A percentile compares a stretch with the other conserved stretches of the same genome.
These are phyloP conservation scores for Tulasnella sp. DNA, from an alignment of 768 basidiomycete species.

Conservation along the genomic window DNA sequence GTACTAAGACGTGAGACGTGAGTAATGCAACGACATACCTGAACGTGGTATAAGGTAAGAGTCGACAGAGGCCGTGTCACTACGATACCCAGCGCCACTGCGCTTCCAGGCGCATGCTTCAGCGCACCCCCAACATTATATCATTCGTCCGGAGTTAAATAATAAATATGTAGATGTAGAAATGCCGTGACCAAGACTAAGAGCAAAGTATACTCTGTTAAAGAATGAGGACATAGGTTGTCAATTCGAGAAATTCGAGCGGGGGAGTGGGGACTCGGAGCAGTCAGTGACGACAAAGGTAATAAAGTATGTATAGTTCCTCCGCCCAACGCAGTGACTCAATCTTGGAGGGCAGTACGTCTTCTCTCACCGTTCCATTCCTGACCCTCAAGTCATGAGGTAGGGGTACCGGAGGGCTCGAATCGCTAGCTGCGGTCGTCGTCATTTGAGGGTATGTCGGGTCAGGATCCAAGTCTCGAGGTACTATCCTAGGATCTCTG, in stretches of 20 bases:
- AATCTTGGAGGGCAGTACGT: slow-evolving; percentile 88
- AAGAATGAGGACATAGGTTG: too few relatives aligned
- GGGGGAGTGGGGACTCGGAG: neutral
- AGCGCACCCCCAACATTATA: slow-evolving; percentile 38
- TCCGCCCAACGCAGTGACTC: slow-evolving; percentile 91
- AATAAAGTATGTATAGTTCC: slow-evolving; percentile 92
- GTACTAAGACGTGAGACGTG: neutral
- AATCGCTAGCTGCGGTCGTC: slow-evolving; percentile 48
- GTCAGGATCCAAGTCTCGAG: slow-evolving; percentile 71
- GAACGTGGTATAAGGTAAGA: slow-evolving; percentile 68
- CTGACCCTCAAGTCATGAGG: slow-evolving; percentile 74
- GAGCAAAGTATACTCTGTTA: slow-evolving; percentile 55
- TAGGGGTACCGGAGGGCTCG: slow-evolving; percentile 50
- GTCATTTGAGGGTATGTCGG: slow-evolving; percentile 56
- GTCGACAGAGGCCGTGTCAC: slow-evolving; percentile 77
- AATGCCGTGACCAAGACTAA: slow-evolving; percentile 75
- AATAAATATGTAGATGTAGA: slow-evolving; percentile 61
- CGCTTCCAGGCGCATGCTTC: slow-evolving; percentile 54
- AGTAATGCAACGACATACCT: slow-evolving; percentile 63
- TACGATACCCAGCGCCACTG: slow-evolving; percentile 51
- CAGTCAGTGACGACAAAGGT: slow-evolving; percentile 60
- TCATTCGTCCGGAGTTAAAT: slow-evolving; percentile 42
- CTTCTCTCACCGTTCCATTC: slow-evolving; percentile 64
- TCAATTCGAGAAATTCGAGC: neutral
- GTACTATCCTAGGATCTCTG: slow-evolving; percentile 78